Conservation (phyloP, 192 early-diverging fungal genomes). For the Pilaira anomala region DNA sequence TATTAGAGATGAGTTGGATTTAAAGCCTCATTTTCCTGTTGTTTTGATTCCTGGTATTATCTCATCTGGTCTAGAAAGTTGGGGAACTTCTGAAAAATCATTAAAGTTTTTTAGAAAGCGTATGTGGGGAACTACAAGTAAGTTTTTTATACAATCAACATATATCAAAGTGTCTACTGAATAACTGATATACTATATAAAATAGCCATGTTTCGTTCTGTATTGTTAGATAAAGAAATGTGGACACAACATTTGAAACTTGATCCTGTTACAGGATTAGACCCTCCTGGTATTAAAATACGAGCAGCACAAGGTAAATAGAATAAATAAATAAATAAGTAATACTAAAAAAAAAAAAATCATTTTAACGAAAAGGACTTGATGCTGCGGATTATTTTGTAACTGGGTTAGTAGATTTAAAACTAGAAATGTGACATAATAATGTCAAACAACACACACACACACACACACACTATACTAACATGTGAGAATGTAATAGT, state of each 20-base stretch:
- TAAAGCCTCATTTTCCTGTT: slow-evolving; percentile 53
- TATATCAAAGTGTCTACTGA: not conserved
- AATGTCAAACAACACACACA: not conserved
- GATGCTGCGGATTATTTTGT: slow-evolving; percentile 91
- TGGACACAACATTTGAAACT: slow-evolving; percentile 85
- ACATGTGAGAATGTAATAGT: slow-evolving; percentile 27
- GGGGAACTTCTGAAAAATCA: slow-evolving; percentile 77
- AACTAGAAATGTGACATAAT: too few relatives aligned
- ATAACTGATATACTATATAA: too few relatives aligned
- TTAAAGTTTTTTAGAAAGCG: slow-evolving; percentile 81
- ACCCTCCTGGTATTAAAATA: slow-evolving; percentile 77
- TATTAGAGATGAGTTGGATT: slow-evolving; percentile 37
- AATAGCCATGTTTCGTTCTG: slow-evolving; percentile 76
- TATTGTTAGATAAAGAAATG: slow-evolving; percentile 82
- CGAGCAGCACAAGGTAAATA: slow-evolving; percentile 67
- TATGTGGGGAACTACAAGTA: slow-evolving; percentile 80
- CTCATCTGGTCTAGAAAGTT: slow-evolving; percentile 84
- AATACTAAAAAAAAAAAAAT: too few relatives aligned
- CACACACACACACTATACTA: not conserved
- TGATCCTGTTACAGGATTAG: slow-evolving; percentile 77
- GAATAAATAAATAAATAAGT: too few relatives aligned
- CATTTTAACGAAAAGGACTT: slow-evolving; percentile 60
- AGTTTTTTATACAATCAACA: not conserved
- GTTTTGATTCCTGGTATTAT: slow-evolving; percentile 87
- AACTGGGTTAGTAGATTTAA: slow-evolving; percentile 70